Evolutionary conservation across 495 filamentous ascomycete genomes (phyloP).

Genomic region (Talaromyces nanjingensis): DNA sequence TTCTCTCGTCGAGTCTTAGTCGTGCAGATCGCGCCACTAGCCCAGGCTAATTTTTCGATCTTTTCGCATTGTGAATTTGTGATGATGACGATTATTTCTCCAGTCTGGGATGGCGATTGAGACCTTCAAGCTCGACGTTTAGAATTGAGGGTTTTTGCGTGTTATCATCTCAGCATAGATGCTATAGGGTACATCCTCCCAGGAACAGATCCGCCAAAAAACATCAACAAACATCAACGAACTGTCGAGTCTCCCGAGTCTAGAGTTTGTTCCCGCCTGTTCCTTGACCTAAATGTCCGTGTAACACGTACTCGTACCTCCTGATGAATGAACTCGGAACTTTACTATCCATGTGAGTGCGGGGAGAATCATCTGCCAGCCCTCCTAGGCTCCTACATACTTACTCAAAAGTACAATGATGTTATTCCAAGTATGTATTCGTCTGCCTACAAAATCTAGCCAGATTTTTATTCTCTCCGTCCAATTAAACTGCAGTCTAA

Average conservation of each 20-base stretch:
- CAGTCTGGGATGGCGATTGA: too few relatives aligned
- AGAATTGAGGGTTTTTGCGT: too few relatives aligned
- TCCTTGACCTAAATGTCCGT: too few relatives aligned
- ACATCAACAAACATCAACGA: too few relatives aligned
- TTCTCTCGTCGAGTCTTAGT: not conserved
- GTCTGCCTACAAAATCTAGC: conserved; percentile 1
- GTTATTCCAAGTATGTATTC: conserved; percentile 4
- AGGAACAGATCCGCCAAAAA: too few relatives aligned
- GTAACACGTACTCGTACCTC: too few relatives aligned
- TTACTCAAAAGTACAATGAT: not conserved
- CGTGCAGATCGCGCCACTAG: conserved; percentile 5
- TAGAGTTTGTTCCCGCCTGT: too few relatives aligned
- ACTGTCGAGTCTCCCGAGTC: too few relatives aligned
- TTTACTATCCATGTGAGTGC: conserved; percentile 1
- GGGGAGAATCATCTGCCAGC: not conserved
- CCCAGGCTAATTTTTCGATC: not conserved
- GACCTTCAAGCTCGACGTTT: too few relatives aligned
- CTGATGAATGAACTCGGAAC: not conserved
- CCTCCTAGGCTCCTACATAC: too few relatives aligned
- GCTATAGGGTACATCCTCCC: too few relatives aligned
- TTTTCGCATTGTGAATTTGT: not conserved
- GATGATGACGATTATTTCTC: not conserved
- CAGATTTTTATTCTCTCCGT: not conserved
- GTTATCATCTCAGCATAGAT: too few relatives aligned
- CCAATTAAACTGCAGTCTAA: not conserved